Evolutionary conservation across 2,329 filamentous ascomycete genomes (phyloP), one percentile per base, ranked within the genome.

Genomic region (Westerdykella aurantiaca): DNA sequence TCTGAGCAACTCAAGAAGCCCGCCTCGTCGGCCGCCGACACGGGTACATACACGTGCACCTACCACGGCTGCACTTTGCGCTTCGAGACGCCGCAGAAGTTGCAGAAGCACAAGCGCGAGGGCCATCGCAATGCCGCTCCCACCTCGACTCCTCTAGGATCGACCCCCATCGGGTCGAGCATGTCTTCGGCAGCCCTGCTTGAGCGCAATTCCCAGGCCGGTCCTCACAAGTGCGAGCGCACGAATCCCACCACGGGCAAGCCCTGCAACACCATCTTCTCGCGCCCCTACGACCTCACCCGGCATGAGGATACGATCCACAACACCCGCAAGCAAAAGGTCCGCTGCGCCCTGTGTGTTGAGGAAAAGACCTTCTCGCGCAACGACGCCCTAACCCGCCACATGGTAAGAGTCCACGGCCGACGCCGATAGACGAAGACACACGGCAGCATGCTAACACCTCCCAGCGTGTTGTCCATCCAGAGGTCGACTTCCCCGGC

Each of bases 301-400:
- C 79, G 93, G 17, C 93, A 98, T 63, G 93, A 98, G 67, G 91
- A 96, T 54, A 97, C 93, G 0, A 97, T 97, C 52, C 93, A 97
- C 77, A 96, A 96, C 57, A 84, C 83, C 1, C 82, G 87, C 58
- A 96, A 96, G 75, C 83, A 90, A 67, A 97, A 97, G 73, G 89
- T 96, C 6, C 83, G 88, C 37, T 98, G 93, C 69, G 83, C 90
- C 50, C 72, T 95, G 38, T 98, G 93, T 70, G 89, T 87, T 1
- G 90, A 97, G 58, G 91, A 97, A 62, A 97, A 97, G 77, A 94
- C 88, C 0, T 98, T 98, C 63, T 95, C 89, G 56, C 82, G 93
- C 45, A 93, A 91, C 51, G 93, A 98, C 72, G 93, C 93, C 1
- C 76, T 97, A 38, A 97, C 91, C 12, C 77, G 93, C 48, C 93